These are phyloP conservation scores for Ophiosphaerella korrae DNA, from an alignment of 2,329 filamentous ascomycete genomes.

Conservation along the genomic window DNA sequence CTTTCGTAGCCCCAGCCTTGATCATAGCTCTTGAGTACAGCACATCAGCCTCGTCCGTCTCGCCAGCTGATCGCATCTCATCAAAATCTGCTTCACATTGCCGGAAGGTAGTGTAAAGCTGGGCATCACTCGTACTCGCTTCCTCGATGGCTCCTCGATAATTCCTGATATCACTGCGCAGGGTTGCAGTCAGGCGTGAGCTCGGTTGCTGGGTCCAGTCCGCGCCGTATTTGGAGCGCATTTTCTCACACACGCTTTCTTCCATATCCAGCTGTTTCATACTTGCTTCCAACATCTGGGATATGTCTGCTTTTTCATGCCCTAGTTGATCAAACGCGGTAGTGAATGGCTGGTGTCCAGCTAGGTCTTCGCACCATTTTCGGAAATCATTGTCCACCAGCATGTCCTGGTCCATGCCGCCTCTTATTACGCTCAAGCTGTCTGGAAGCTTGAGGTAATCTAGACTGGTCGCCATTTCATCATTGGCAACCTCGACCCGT, in stretches of 20 bases:
- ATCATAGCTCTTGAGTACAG: slow-evolving; percentile 87
- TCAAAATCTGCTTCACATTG: slow-evolving; percentile 90
- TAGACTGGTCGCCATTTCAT: slow-evolving; percentile 93
- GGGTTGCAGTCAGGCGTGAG: slow-evolving; percentile 81
- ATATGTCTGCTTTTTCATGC: slow-evolving; percentile 75
- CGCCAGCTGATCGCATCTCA: slow-evolving; percentile 89
- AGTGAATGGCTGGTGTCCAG: slow-evolving; percentile 79
- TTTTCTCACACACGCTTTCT: slow-evolving; percentile 97
- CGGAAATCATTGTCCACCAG: slow-evolving; percentile 89
- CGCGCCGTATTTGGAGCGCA: slow-evolving; percentile 93
- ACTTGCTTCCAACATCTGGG: slow-evolving; percentile 75
- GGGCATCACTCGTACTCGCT: slow-evolving; percentile 82
- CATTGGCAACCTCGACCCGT: slow-evolving; percentile 87
- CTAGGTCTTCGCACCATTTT: slow-evolving; percentile 91
- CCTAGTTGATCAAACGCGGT: slow-evolving; percentile 79
- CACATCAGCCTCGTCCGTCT: slow-evolving; percentile 83
- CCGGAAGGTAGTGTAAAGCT: slow-evolving; percentile 80
- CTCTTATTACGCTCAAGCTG: slow-evolving; percentile 88
- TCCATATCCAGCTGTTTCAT: slow-evolving; percentile 94
- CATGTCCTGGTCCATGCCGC: slow-evolving; percentile 87
- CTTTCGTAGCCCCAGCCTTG: slow-evolving; percentile 69
- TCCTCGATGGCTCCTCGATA: slow-evolving; percentile 91
- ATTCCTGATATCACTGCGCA: slow-evolving; percentile 83
- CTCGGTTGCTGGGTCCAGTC: slow-evolving; percentile 99
- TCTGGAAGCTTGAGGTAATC: slow-evolving; percentile 91